phyloP scores from a whole-genome alignment of 75 land plant species.

The Picea sitchensis region DNA sequence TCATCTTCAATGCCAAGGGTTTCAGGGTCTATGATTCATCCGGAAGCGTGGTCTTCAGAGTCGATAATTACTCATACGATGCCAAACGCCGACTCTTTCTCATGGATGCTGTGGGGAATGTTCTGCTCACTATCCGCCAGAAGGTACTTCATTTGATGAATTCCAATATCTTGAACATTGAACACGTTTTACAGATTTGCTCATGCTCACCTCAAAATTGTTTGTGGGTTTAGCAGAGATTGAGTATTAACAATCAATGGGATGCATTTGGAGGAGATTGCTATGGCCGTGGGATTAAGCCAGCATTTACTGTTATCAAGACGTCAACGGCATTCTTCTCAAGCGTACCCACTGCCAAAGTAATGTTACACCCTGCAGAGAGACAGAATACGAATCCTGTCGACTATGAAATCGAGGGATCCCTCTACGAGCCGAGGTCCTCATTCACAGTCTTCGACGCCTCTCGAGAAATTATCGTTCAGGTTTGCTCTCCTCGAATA shows the following conservation, averaged over 20 bases:
- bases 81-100: conserved; percentile 15
- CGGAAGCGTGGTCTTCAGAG: conserved; percentile 29
- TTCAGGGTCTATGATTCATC: conserved; percentile 37
- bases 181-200: background rate
- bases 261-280: conserved; percentile 17
- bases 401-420: background rate
- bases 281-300: background rate
- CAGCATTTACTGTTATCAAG: conserved; percentile 15
- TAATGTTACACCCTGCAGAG: background rate
- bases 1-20: conserved; percentile 26
- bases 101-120: conserved; percentile 34
- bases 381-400: background rate
- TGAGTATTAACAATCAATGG: conserved; percentile 16
- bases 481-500: background rate
- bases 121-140: conserved; percentile 20
- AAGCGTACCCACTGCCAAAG: background rate
- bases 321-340: background rate
- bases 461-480: conserved; percentile 12
- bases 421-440: background rate
- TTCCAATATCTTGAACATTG: background rate
- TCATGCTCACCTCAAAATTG: too few species aligned
- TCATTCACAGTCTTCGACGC: conserved; percentile 7
- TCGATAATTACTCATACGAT: conserved; percentile 32
- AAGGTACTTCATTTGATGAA: conserved; percentile 17
- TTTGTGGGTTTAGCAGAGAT: conserved; percentile 16